Evolutionary conservation across 306 rosid species (phyloP).

Genomic region (Ormosia semicastrata): DNA sequence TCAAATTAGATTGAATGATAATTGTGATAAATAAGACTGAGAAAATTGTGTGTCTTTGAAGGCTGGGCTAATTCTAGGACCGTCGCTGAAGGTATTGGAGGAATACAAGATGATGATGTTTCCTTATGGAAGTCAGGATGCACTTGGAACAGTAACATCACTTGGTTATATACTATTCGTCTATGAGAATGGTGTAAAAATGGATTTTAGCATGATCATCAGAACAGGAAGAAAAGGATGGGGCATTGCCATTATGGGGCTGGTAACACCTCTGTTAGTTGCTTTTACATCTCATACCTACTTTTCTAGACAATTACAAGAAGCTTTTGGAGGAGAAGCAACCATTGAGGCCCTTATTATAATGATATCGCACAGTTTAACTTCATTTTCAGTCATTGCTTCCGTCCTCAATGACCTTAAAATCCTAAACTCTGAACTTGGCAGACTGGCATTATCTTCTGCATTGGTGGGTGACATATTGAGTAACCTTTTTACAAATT

Average conservation of each 20-base stretch:
- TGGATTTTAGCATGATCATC: slow-evolving; percentile 36
- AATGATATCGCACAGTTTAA: slow-evolving; percentile 17
- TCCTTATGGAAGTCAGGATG: slow-evolving; percentile 41
- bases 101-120: slow-evolving; percentile 12
- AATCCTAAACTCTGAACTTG: slow-evolving; percentile 40
- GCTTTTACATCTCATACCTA: neutral
- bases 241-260: slow-evolving; percentile 11
- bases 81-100: neutral
- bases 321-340: no score
- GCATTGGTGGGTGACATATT: slow-evolving; percentile 39
- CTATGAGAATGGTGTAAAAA: slow-evolving; percentile 46
- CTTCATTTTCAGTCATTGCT: slow-evolving; percentile 39
- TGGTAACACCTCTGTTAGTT: neutral
- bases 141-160: slow-evolving; percentile 31
- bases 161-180: slow-evolving; percentile 39
- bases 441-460: slow-evolving; percentile 30
- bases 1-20: neutral
- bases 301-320: no score
- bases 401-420: slow-evolving; percentile 35
- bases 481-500: neutral
- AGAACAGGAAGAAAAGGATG: slow-evolving; percentile 41
- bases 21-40: neutral
- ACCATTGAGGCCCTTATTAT: neutral
- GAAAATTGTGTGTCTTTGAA: neutral
- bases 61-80: slow-evolving; percentile 51